Evolutionary conservation across 768 basidiomycete species (phyloP), one percentile per base, ranked within the genome.

Genomic region (Collybia mongolica): DNA sequence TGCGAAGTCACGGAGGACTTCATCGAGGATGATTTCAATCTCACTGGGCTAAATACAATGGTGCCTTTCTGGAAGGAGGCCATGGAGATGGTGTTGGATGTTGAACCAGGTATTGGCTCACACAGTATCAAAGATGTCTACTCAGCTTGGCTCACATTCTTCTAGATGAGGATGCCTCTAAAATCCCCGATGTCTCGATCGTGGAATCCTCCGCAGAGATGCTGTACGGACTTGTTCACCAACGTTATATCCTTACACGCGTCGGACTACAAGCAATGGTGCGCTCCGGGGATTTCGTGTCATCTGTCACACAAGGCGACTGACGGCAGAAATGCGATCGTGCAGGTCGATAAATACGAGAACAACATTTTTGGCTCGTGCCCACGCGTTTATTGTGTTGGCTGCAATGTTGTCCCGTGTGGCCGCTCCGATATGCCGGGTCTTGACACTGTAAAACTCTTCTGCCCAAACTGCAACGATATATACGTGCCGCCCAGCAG

Each of bases 61-160:
- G 97, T 98, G 15, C 97, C 97, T 6, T 99, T 99, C 66, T 99
- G 96, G 93, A 98, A 98, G 68, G 97, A 99, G 68, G 97, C 97
- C 39, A 90, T 99, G 88, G 97, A 99, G 74, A 99, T 99, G 97
- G 93, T 99, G 14, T 71, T 99, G 57, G 97, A 99, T 72, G 96
- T 98, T 46, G 97, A 99, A 71, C 93, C 97, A 76, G 94, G 96
- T 95, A 65, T 67, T 86, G 57, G 58, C 46, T 42, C 22, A 39
- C 29, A 11, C 37, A 28, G 29, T 28, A 29, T 20, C 12, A 41
- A 17, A 32, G 23, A 42, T 23, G 22, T 28, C 24, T 26, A 23
- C 26, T 46, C 15, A 41, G 39, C 14, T 14, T 39, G 23, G 29
- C 48, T 57, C 48, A 55, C 41, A 43, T 39, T 15, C 24, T 17